phyloP scores from a whole-genome alignment of 2,329 filamentous ascomycete species.

The Xylaria sp. region DNA sequence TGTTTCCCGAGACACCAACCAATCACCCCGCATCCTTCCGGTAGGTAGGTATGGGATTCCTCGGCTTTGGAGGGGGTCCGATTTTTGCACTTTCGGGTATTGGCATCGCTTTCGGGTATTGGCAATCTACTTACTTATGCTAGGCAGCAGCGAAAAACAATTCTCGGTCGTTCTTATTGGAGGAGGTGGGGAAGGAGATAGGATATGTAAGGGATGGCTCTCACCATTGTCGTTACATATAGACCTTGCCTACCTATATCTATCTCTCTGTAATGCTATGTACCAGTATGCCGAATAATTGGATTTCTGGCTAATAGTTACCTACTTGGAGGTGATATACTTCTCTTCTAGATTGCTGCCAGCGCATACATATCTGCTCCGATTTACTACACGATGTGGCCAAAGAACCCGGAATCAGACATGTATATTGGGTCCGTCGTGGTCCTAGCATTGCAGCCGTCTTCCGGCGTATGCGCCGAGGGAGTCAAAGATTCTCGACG shows the following conservation, averaged over 20 bases:
- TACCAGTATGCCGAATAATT: background rate
- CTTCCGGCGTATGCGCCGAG: background rate
- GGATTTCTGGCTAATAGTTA: background rate
- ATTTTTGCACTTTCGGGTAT: slow-evolving; percentile 26
- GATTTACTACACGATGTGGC: background rate
- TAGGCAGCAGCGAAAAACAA: slow-evolving; percentile 19
- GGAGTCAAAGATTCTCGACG: background rate
- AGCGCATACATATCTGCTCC: background rate
- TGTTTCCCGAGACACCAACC: background rate
- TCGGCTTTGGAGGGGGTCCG: background rate
- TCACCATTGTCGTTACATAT: too few species aligned
- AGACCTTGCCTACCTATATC: too few species aligned
- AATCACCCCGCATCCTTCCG: background rate
- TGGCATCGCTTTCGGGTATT: background rate
- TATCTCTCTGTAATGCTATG: too few species aligned
- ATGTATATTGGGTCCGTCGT: background rate
- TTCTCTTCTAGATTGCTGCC: background rate
- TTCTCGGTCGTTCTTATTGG: slow-evolving; percentile 9
- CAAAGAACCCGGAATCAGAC: background rate
- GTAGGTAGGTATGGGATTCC: background rate
- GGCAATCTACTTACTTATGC: background rate
- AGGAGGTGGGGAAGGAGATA: slow-evolving; percentile 10
- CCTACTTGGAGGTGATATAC: background rate
- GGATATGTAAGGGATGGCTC: background rate
- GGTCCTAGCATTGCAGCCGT: background rate